Conservation (phyloP, 2,329 filamentous ascomycete species). For the Aureobasidium uvarum region DNA sequence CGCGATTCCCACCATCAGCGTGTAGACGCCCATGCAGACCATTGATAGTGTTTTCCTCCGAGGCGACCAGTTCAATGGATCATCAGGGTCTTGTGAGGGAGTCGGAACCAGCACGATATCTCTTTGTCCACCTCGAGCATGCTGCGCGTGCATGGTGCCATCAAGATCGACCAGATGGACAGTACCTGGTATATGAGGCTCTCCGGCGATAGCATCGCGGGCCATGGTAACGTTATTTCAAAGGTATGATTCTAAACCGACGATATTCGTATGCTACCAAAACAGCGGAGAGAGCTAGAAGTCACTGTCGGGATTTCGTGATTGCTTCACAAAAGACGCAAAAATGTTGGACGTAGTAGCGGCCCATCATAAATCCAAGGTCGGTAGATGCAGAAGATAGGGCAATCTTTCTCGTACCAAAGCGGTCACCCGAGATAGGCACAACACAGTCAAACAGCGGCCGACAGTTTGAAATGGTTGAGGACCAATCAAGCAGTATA, state of each 20-base stretch:
- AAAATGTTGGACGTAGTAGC: too few relatives aligned
- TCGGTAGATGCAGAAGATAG: background rate
- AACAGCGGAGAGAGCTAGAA: background rate
- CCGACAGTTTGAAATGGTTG: background rate
- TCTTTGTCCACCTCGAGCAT: conserved; percentile 37
- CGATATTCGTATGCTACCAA: background rate
- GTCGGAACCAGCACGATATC: conserved; percentile 46
- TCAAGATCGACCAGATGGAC: conserved; percentile 46
- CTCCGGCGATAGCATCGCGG: background rate
- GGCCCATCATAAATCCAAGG: background rate
- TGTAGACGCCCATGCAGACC: conserved; percentile 49
- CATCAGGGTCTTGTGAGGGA: conserved; percentile 48
- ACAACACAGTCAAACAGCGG: background rate
- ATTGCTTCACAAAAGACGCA: background rate
- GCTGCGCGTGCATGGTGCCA: conserved; percentile 40
- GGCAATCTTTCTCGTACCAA: background rate
- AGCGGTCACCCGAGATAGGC: conserved; percentile 14
- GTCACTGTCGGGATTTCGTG: background rate
- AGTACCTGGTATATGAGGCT: conserved; percentile 39
- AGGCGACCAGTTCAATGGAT: conserved; percentile 49
- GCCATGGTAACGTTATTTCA: background rate
- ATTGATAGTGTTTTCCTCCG: conserved; percentile 46
- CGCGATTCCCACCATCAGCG: conserved; percentile 51
- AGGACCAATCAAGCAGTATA: background rate
- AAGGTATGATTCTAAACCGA: background rate